These are phyloP conservation scores for Corylus avellana DNA, from an alignment of 306 rosid genomes.

Conservation along the genomic window DNA sequence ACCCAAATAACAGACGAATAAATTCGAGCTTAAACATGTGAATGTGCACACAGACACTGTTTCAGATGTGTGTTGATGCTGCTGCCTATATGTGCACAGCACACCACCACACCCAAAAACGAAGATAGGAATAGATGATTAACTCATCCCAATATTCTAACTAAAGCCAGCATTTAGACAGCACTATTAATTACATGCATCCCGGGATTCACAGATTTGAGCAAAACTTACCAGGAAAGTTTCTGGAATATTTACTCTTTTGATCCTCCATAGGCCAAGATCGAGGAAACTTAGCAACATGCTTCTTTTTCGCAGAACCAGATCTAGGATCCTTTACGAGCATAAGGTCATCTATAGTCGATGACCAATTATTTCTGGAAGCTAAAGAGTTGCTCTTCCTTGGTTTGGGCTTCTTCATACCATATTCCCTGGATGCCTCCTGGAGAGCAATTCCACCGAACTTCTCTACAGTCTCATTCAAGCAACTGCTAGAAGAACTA, in stretches of 20 bases:
- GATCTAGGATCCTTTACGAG: constrained; percentile 62
- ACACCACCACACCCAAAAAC: not conserved
- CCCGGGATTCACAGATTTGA: not conserved
- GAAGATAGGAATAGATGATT: not conserved
- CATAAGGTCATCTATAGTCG: constrained; percentile 53
- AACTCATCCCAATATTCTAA: not conserved
- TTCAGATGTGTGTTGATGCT: not conserved
- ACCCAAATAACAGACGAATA: not conserved
- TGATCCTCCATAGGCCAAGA: constrained; percentile 82
- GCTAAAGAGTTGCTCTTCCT: constrained; percentile 41
- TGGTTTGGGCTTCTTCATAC: constrained; percentile 52
- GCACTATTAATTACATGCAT: not conserved
- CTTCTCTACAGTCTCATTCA: constrained; percentile 66
- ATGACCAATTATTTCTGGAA: constrained; percentile 35
- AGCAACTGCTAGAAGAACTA: constrained; percentile 58
- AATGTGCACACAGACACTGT: not conserved
- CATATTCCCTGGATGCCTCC: constrained; percentile 74
- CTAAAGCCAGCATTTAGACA: not conserved
- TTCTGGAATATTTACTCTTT: constrained; percentile 62
- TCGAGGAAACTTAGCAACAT: constrained; percentile 47
- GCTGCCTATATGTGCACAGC: not conserved
- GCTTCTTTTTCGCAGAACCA: constrained; percentile 58
- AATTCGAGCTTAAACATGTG: not conserved
- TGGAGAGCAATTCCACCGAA: constrained; percentile 77
- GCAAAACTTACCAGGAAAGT: constrained; percentile 56